These are phyloP conservation scores for Scenedesmus sp. DNA, from an alignment of 163 green algal species.

Conservation along the genomic window DNA sequence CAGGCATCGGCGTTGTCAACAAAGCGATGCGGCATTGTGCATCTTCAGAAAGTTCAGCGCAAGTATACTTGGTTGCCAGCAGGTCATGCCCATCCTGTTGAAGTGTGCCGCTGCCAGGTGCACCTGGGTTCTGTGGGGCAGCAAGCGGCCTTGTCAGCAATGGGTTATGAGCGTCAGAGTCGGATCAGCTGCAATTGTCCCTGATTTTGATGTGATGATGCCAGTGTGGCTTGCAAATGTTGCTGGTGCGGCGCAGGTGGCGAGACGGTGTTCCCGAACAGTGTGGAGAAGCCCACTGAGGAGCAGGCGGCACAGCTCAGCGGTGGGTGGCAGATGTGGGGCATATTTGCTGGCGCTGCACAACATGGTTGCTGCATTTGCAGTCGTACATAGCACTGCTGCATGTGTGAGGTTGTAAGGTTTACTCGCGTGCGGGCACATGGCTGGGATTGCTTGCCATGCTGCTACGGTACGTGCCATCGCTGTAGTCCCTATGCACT, in stretches of 20 bases:
- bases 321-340: constrained; percentile 10
- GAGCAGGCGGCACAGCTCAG: constrained; percentile 21
- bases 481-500: too few relatives aligned
- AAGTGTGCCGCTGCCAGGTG: too few relatives aligned
- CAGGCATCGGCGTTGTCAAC: too few relatives aligned
- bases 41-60: background rate
- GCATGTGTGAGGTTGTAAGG: background rate
- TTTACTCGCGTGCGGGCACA: background rate
- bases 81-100: too few relatives aligned
- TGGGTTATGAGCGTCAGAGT: too few relatives aligned
- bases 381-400: background rate
- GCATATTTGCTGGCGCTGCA: too few relatives aligned
- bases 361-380: background rate
- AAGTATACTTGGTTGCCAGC: background rate
- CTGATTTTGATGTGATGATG: too few relatives aligned
- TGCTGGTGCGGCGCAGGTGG: constrained; percentile 36
- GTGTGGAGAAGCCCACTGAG: constrained; percentile 8
- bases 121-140: too few relatives aligned
- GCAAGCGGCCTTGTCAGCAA: too few relatives aligned
- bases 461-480: background rate
- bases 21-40: too few relatives aligned
- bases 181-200: too few relatives aligned
- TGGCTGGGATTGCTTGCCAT: background rate
- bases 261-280: constrained; percentile 67
- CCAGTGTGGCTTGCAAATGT: background rate